Percentiles rank a stretch among this genome's conserved stretches.
Conservation (phyloP, 1,284 basidiomycete genomes). For the Pseudozyma tsukubaensis region DNA sequence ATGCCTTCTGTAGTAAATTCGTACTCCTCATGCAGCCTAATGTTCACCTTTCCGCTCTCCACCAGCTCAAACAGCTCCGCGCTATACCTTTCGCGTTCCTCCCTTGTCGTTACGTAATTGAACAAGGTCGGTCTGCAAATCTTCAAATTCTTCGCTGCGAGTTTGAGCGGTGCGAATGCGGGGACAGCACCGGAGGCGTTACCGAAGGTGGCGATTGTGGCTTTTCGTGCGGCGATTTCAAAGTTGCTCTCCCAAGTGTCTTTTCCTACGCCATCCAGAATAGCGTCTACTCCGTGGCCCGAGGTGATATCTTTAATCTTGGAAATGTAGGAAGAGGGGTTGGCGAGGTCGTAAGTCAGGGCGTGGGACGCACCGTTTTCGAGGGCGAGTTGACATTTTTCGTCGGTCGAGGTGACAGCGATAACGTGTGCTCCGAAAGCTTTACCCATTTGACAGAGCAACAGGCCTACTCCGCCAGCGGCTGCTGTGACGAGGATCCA, state of each 20-base stretch:
- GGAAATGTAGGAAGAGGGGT: conserved; percentile 37
- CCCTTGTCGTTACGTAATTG: conserved; percentile 74
- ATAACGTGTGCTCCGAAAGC: conserved; percentile 85
- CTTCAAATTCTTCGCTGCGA: conserved; percentile 85
- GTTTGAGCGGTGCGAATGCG: conserved; percentile 78
- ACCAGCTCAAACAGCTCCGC: conserved; percentile 78
- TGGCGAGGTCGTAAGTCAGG: conserved; percentile 77
- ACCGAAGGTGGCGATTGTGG: conserved; percentile 82
- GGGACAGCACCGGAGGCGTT: conserved; percentile 83
- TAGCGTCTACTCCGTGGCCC: conserved; percentile 81
- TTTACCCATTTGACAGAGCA: conserved; percentile 72
- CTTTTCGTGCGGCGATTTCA: conserved; percentile 74
- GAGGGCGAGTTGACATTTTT: conserved; percentile 86
- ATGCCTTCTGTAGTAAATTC: conserved; percentile 85
- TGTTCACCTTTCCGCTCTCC: conserved; percentile 75
- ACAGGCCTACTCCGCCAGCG: conserved; percentile 78
- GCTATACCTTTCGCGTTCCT: conserved; percentile 78
- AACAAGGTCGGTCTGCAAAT: conserved; percentile 68
- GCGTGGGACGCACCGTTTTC: conserved; percentile 86
- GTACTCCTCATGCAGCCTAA: conserved; percentile 78
- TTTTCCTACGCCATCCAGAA: conserved; percentile 92
- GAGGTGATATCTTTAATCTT: conserved; percentile 76
- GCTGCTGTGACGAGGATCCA: conserved; percentile 85
- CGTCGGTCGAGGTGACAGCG: conserved; percentile 87
- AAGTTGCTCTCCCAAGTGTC: conserved; percentile 75